Conservation (phyloP, 2,329 filamentous ascomycete genomes). For the Paecilomyces fulvus region DNA sequence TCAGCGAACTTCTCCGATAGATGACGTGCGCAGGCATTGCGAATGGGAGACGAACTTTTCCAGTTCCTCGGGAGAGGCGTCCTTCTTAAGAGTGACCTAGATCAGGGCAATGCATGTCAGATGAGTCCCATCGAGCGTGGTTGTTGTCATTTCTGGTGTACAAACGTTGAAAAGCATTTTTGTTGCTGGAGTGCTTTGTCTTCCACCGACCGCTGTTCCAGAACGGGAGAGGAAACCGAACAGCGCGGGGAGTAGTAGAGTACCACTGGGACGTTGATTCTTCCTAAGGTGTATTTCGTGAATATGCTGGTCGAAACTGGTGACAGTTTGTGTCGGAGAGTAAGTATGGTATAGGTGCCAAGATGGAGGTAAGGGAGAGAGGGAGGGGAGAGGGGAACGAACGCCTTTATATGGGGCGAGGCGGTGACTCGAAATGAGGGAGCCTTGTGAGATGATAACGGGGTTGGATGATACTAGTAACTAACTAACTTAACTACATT, state of each 20-base stretch:
- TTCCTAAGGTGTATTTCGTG: background rate
- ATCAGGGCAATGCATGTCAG: constrained; percentile 1
- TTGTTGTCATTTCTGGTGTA: background rate
- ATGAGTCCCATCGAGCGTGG: background rate
- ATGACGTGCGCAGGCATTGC: background rate
- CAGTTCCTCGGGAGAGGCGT: constrained; percentile 58
- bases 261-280: background rate
- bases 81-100: constrained; percentile 72
- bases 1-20: constrained; percentile 8
- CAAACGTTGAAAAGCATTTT: constrained; percentile 34
- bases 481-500: background rate
- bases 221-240: background rate
- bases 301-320: background rate
- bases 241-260: background rate
- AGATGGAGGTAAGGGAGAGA: background rate
- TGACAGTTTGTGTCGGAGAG: background rate
- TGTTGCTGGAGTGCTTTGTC: constrained; percentile 1
- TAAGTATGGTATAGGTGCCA: background rate
- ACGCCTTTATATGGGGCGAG: background rate
- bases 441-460: background rate
- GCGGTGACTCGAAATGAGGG: background rate
- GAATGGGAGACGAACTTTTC: constrained; percentile 46
- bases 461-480: background rate
- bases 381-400: background rate
- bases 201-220: background rate